phyloP scores from a whole-genome alignment of 108 stramenopile species.

The Pseudonitzschia multistriata region DNA sequence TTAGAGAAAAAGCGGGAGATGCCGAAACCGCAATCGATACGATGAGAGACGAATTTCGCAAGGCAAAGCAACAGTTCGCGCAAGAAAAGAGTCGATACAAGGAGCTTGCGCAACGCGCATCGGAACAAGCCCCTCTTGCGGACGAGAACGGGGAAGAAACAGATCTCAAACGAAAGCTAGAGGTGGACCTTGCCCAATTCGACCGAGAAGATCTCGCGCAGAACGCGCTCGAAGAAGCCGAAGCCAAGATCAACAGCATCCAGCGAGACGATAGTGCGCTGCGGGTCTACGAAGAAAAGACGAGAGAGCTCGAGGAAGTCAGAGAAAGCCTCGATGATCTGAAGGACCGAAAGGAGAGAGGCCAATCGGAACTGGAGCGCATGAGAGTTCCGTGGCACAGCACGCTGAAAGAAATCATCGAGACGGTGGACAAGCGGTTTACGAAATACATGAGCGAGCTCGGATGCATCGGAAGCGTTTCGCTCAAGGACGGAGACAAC shows the following conservation, averaged over 20 bases:
- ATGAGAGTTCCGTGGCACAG: conserved; percentile 54
- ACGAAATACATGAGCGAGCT: conserved; percentile 84
- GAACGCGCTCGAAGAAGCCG: conserved; percentile 60
- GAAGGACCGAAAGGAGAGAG: conserved; percentile 37
- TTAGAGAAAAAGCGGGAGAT: conserved; percentile 22
- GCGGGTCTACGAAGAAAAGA: conserved; percentile 55
- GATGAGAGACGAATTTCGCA: neutral
- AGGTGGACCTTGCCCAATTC: conserved; percentile 20
- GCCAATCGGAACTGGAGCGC: conserved; percentile 43
- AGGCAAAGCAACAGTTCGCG: neutral
- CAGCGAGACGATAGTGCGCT: conserved; percentile 66
- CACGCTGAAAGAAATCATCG: conserved; percentile 46
- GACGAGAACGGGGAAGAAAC: conserved; percentile 44
- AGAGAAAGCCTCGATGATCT: conserved; percentile 52
- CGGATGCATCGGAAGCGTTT: conserved; percentile 70
- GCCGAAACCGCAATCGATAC: neutral
- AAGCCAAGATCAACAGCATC: conserved; percentile 52
- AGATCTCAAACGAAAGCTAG: conserved; percentile 34
- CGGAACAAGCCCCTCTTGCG: conserved; percentile 37
- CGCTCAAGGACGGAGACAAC: conserved; percentile 52
- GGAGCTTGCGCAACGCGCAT: conserved; percentile 15
- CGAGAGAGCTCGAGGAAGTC: conserved; percentile 55
- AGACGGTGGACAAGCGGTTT: conserved; percentile 57
- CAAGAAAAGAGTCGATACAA: conserved; percentile 6
- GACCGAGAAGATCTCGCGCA: conserved; percentile 42